A percentile compares a stretch with the other conserved stretches of the same genome.
These are phyloP conservation scores for Rhododendron ferrugineum DNA, from an alignment of 148 eudicot genomes.

Conservation along the genomic window DNA sequence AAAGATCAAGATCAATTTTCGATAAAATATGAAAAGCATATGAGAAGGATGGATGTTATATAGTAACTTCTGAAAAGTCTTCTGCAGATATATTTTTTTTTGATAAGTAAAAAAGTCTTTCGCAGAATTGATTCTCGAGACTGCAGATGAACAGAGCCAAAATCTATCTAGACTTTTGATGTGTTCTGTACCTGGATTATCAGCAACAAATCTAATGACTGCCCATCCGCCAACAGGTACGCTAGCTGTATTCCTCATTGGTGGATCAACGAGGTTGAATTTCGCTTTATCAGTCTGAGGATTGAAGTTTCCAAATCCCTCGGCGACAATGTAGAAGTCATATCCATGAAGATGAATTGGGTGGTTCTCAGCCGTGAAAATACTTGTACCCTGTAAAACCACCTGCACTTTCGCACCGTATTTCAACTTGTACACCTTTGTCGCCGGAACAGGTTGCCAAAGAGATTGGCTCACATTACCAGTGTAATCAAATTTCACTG, in stretches of 20 bases:
- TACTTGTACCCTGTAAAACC: slow-evolving; percentile 77
- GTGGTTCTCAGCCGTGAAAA: slow-evolving; percentile 76
- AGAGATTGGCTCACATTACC: slow-evolving; percentile 73
- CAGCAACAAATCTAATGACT: slow-evolving; percentile 84
- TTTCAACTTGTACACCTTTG: slow-evolving; percentile 56
- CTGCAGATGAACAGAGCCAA: background rate
- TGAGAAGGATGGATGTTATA: background rate
- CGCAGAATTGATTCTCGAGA: background rate
- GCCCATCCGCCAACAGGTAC: slow-evolving; percentile 87
- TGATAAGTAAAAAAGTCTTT: background rate
- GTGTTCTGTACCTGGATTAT: slow-evolving; percentile 70
- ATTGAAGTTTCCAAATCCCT: slow-evolving; percentile 80
- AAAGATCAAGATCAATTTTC: background rate
- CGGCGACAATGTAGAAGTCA: slow-evolving; percentile 74
- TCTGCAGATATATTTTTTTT: background rate
- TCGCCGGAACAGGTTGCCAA: slow-evolving; percentile 70
- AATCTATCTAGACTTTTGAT: background rate
- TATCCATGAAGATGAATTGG: slow-evolving; percentile 96
- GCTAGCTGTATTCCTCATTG: slow-evolving; percentile 77
- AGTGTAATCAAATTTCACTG: slow-evolving; percentile 70
- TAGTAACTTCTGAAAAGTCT: background rate
- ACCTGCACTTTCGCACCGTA: slow-evolving; percentile 75
- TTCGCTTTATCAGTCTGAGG: slow-evolving; percentile 44
- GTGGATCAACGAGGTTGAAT: slow-evolving; percentile 90
- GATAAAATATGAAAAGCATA: background rate